Base-by-base conservation (phyloP, 768 basidiomycete genomes). In the Melanogaster broomeanus region DNA sequence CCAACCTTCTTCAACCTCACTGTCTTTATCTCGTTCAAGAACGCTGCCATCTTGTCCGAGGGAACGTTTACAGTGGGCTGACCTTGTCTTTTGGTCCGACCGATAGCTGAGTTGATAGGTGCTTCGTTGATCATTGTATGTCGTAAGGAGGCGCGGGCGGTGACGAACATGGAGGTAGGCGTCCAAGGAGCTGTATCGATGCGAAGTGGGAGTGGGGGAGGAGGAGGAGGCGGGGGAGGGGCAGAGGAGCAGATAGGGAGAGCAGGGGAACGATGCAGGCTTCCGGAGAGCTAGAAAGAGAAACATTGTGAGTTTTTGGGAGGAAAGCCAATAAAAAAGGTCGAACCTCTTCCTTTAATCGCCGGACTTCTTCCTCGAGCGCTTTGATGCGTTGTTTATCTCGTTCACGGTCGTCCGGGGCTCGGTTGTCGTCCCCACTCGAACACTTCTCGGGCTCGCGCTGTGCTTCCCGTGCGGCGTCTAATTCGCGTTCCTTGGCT, bases 11-110 rank as follows among this genome's bases (percentile, higher is more conserved):
- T 78, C 45, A 92, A 60, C 42, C 84, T 75, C 22, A 83, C 86
- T 1, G 80, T 85, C 74, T 90, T 91, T 77, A 92, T 83, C 65
- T 92, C 90, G 6, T 72, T 83, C 55, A 92, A 67, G 61, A 92
- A 92, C 1, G 85, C 88, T 0, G 85, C 86, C 87, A 92, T 90
- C 65, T 91, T 88, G 54, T 91, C 90, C 2, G 85, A 77, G 0
- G 87, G 78, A 10, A 92, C 75, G n/a, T 85, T 86, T 11, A 90
- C 74, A 0, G 86, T 82, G 0, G 89, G 84, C 51, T 80, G 78
- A 7, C 85, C 85, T 13, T 77, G 66, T 46, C 80, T 79, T 48
- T 61, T 71, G 31, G 66, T 49, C 33, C 73, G 75, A 1, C 62
- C 55, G 6, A 49, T 49, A 13, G 68, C 57, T 6, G 68, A 75